Base-by-base conservation (phyloP, 2,329 filamentous ascomycete genomes). In the Fusarium sp. region DNA sequence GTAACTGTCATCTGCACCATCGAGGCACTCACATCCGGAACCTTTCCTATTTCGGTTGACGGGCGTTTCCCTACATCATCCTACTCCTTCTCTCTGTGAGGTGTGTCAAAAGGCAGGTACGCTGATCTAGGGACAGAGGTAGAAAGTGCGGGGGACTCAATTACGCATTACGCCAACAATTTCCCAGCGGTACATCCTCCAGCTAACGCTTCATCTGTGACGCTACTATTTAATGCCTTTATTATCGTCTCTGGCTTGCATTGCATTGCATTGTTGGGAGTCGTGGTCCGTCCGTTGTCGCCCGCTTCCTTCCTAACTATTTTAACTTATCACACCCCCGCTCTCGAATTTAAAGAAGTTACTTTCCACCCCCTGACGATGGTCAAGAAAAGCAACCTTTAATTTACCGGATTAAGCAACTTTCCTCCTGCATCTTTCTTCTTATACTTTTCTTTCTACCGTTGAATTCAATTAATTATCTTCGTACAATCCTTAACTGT, bases 41-140 rank as follows among this genome's bases (percentile, higher is more conserved):
- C 70, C 55, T 74, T 75, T 48, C 75, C 75, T 76, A 74, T 68
- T 77, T 61, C 33, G 75, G 75, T 60, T 65, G 64, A 69, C 70
- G 62, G 61, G 48, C 61, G 61, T 55, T 44, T 39, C 48, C 54
- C 59, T 56, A 26, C 51, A 61, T 58, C 38, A 36, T 53, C 48
- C 63, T 64, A 44, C 50, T 61, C 65, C 62, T 77, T 69, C 70
- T 74, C 64, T 35, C 56, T 66, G 47, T 50, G 65, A 63, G 57
- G 65, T 72, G 72, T 73, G 71, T 63, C 68, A 69, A 69, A 72
- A 68, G 66, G 61, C 64, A 74, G 68, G 65, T 59, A 74, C 68
- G 39, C 51, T 72, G 72, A 70, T 70, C 68, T 61, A 74, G 72
- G 72, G 63, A 74, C 38, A 74, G 55, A 68, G 58, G 54, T 48